Conservation (phyloP, 805 yeast species). For the Schwanniomyces yamadae region DNA sequence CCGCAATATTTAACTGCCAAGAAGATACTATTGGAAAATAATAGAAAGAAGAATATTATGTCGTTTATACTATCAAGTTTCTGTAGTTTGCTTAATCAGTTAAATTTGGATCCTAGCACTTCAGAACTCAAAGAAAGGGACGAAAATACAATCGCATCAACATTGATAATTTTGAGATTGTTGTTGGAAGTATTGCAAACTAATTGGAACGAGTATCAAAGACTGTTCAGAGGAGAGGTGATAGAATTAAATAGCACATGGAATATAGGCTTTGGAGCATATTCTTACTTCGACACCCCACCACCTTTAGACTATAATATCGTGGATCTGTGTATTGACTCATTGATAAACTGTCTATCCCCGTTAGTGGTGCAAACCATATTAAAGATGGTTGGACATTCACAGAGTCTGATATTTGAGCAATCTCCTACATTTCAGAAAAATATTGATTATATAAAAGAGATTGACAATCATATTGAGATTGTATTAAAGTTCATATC, state of each 20-base stretch:
- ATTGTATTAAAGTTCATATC: constrained; percentile 34
- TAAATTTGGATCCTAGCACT: constrained; percentile 21
- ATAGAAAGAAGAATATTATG: constrained; percentile 11
- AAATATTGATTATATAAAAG: constrained; percentile 14
- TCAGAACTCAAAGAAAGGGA: constrained; percentile 26
- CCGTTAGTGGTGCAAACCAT: constrained; percentile 28
- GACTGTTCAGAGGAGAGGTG: constrained; percentile 7
- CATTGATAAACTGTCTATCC: constrained; percentile 29
- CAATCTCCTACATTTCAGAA: not conserved
- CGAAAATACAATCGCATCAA: constrained; percentile 29
- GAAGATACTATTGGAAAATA: constrained; percentile 20
- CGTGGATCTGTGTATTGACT: constrained; percentile 24
- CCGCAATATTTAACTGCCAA: constrained; percentile 37
- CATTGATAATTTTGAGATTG: constrained; percentile 31
- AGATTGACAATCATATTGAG: constrained; percentile 34
- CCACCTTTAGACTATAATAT: constrained; percentile 18
- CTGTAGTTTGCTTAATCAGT: constrained; percentile 20
- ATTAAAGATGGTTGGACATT: constrained; percentile 20
- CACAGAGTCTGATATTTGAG: not conserved
- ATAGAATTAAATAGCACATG: constrained; percentile 9
- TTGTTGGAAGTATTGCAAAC: constrained; percentile 26
- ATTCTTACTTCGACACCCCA: constrained; percentile 31
- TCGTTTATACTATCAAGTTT: constrained; percentile 21
- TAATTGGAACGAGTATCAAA: constrained; percentile 29
- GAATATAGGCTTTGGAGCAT: constrained; percentile 22